Base-by-base conservation (phyloP, 306 rosid species). In the Citrullus colocynthis region DNA sequence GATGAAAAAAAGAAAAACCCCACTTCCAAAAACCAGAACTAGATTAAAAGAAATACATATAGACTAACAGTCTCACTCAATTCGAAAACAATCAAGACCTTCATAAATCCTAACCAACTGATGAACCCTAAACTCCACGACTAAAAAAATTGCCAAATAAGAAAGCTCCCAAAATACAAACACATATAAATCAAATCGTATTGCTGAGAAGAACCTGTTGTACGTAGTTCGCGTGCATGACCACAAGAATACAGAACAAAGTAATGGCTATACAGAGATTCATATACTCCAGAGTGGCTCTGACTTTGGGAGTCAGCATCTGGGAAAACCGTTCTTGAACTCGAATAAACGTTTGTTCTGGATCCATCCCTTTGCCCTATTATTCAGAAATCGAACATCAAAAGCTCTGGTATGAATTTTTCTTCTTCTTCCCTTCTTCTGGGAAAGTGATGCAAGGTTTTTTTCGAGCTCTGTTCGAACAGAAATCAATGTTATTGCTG, bases 141-240 rank as follows among this genome's bases (percentile, higher is more conserved):
- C 51, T 24, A 78, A 34, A 5, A 44, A 56, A 3, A 70, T 10
- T n/a, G 14, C 59, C 39, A 12, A 37, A n/a, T 20, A 59, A 51
- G 5, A 9, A 12, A 44, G 63, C 17, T 39, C 16, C 12, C 1
- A 9, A 64, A 66, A 45, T 20, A 20, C 10, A 49, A 30, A 72
- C 44, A 32, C 7, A 30, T 15, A 72, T 63, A 82, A 65, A 79
- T 60, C 12, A 74, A 67, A 60, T 74, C 66, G 51, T 44, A 6
- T 4, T 7, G 15, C 2, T 6, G 78, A 6, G 9, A 17, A 49
- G 51, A 6, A 94, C 98, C 96, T 95, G 99, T 67, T 95, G 99
- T 44, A 95, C 99, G 83, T 90, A 95, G 87, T 95, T 95, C 81
- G 99, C 98, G 88, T 95, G 99, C 99, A 95, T 95, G 66, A 95